Evolutionary conservation across 2,329 filamentous ascomycete species (phyloP).

Genomic region (Macroventuria anomochaeta): DNA sequence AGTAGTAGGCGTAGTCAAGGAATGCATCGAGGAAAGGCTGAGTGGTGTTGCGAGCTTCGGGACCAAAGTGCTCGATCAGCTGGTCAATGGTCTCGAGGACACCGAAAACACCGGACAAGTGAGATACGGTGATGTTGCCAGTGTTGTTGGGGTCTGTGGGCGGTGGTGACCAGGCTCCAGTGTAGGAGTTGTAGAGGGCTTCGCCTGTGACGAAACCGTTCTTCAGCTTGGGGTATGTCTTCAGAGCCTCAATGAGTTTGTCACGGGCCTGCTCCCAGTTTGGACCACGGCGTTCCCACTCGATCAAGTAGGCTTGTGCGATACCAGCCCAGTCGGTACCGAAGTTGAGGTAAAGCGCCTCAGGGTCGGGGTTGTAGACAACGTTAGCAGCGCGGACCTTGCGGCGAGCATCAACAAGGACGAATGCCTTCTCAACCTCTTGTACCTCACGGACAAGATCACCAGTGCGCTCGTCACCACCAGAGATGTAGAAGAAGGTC

Average conservation of each 20-base stretch:
- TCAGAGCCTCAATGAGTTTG: slow-evolving; percentile 59
- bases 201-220: slow-evolving; percentile 66
- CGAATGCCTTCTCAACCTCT: slow-evolving; percentile 61
- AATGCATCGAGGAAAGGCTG: slow-evolving; percentile 61
- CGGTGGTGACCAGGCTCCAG: slow-evolving; percentile 60
- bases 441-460: slow-evolving; percentile 61
- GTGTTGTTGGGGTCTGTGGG: slow-evolving; percentile 60
- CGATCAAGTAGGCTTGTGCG: slow-evolving; percentile 64
- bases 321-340: slow-evolving; percentile 67
- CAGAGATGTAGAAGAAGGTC: slow-evolving; percentile 63
- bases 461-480: slow-evolving; percentile 63
- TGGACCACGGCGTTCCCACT: slow-evolving; percentile 64
- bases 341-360: slow-evolving; percentile 58
- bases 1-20: slow-evolving; percentile 68
- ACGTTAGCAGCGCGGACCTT: slow-evolving; percentile 64
- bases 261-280: slow-evolving; percentile 60
- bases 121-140: slow-evolving; percentile 61
- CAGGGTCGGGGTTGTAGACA: slow-evolving; percentile 53
- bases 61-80: slow-evolving; percentile 56
- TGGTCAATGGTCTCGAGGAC: slow-evolving; percentile 65
- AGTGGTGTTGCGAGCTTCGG: slow-evolving; percentile 51
- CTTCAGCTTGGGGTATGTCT: slow-evolving; percentile 61
- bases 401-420: slow-evolving; percentile 62
- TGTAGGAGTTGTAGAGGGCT: slow-evolving; percentile 59
- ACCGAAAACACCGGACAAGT: slow-evolving; percentile 65